These are phyloP conservation scores for Sphaceloma murrayae DNA, from an alignment of 2,329 filamentous ascomycete species.

Conservation along the genomic window DNA sequence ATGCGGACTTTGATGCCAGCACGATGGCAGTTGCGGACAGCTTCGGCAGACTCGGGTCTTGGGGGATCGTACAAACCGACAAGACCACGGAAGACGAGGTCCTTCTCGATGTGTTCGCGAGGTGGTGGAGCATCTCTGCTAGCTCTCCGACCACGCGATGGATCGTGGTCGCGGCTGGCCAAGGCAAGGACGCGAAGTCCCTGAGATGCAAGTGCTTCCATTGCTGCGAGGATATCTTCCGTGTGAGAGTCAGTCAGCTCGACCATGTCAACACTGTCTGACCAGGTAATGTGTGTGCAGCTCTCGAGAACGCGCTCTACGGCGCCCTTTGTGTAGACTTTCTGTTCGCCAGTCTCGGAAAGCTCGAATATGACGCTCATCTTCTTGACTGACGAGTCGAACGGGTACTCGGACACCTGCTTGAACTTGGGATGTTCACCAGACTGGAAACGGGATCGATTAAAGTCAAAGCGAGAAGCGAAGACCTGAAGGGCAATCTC, in stretches of 20 bases:
- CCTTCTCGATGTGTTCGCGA: constrained; percentile 55
- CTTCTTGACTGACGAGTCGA: constrained; percentile 65
- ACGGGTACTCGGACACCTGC: constrained; percentile 59
- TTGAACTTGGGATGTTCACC: constrained; percentile 45
- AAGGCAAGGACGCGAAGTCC: constrained; percentile 59
- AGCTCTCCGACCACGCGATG: constrained; percentile 33
- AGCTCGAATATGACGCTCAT: constrained; percentile 62
- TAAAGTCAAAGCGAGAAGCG: constrained; percentile 55
- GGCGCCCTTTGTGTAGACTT: constrained; percentile 56
- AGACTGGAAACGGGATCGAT: constrained; percentile 43
- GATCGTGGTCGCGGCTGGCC: constrained; percentile 41
- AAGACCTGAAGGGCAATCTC: constrained; percentile 70
- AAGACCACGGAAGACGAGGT: constrained; percentile 67
- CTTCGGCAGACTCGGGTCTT: constrained; percentile 65
- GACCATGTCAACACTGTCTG: constrained; percentile 32
- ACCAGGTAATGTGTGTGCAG: constrained; percentile 46
- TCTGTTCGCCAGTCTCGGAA: constrained; percentile 28
- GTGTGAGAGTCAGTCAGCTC: constrained; percentile 44
- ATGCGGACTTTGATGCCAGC: constrained; percentile 75
- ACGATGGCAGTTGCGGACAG: constrained; percentile 59
- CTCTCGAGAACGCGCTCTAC: constrained; percentile 59
- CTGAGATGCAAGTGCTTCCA: constrained; percentile 56
- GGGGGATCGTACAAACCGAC: constrained; percentile 81
- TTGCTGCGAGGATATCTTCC: constrained; percentile 51
- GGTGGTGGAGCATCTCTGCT: constrained; percentile 34